phyloP scores from a whole-genome alignment of 441 rosid genomes.

The Erodium moschatum region DNA sequence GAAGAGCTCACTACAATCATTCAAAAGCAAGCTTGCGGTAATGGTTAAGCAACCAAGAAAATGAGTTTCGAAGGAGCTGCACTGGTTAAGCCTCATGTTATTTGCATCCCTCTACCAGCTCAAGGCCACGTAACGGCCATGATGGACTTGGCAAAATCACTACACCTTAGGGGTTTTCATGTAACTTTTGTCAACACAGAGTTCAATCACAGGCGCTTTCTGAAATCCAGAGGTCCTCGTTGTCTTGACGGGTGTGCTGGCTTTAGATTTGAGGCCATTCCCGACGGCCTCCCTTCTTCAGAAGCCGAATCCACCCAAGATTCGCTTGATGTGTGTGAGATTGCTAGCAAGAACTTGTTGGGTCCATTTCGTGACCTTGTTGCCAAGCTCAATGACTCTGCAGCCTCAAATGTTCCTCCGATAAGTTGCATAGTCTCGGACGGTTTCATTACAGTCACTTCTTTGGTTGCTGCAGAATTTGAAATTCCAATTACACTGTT shows the following conservation, averaged over 20 bases:
- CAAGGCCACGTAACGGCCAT: conserved; percentile 36
- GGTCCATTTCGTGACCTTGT: conserved; percentile 27
- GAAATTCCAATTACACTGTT: conserved; percentile 20
- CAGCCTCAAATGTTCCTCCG: conserved; percentile 13
- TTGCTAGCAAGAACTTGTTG: conserved; percentile 17
- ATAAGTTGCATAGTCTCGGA: conserved; percentile 24
- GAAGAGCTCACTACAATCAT: too few species aligned
- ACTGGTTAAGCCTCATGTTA: conserved; percentile 20
- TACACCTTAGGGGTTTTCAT: conserved; percentile 26
- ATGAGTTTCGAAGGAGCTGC: too few species aligned
- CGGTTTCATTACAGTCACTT: conserved; percentile 17
- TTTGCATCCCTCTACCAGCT: conserved; percentile 26
- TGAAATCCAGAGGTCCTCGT: conserved; percentile 24
- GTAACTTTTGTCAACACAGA: conserved; percentile 29
- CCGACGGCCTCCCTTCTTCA: conserved; percentile 21
- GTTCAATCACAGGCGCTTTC: conserved; percentile 24
- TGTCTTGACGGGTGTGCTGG: conserved; percentile 17
- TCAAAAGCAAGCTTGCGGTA: too few species aligned
- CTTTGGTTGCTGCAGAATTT: conserved; percentile 22
- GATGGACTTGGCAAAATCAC: conserved; percentile 25
- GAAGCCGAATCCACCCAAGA: too few species aligned
- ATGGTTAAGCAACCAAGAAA: too few species aligned
- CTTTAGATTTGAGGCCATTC: conserved; percentile 26
- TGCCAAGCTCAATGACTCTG: conserved; percentile 14
- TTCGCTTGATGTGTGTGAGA: too few species aligned